Base-by-base conservation (phyloP, 2,329 filamentous ascomycete genomes). In the Aureobasidium sp. region DNA sequence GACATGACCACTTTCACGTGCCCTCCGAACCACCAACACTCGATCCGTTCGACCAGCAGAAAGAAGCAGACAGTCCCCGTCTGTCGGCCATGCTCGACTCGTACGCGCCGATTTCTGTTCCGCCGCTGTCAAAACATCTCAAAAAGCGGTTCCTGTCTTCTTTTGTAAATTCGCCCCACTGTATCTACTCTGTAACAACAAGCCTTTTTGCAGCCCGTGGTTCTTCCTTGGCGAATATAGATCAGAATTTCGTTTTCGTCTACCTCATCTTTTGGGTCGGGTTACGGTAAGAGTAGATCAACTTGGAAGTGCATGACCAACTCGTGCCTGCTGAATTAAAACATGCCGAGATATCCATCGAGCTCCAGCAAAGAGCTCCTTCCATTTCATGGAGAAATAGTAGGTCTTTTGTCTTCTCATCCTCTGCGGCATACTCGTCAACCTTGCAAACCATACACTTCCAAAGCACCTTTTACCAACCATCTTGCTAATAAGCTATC, bases 111-210 rank as follows among this genome's bases (percentile, higher is more conserved):
- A 14, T 16, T 16, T 40, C 7, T 41, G 14, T 5, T 14, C 16
- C 38, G 16, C 25, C 10, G 10, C 21, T 42, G 22, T 39, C 30
- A 11, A 16, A 22, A 17, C 12, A 32, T 32, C 12, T 22, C 19
- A 34, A 21, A n/a, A 24, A 21, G 39, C 14, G 30, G 16, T 25
- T 22, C 32, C 21, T 25, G 16, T 22, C 24, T 39, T 22, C 16
- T 34, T 24, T n/a, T n/a, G n/a, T n/a, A n/a, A n/a, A n/a, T n/a
- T 17, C 38, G 6, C 24, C 35, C 32, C 40, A 32, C 24, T 54
- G 44, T 54, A 54, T 54, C 44, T 54, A 54, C 34, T 44, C 51
- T 54, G 42, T 54, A 44, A 54, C 44, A 39, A 54, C 42, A 49
- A 27, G 34, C 35, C 19, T 14, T 30, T 53, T 17, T 44, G 39